Base-by-base conservation (phyloP, 2,329 filamentous ascomycete species). In the Colletotrichum aenigma region DNA sequence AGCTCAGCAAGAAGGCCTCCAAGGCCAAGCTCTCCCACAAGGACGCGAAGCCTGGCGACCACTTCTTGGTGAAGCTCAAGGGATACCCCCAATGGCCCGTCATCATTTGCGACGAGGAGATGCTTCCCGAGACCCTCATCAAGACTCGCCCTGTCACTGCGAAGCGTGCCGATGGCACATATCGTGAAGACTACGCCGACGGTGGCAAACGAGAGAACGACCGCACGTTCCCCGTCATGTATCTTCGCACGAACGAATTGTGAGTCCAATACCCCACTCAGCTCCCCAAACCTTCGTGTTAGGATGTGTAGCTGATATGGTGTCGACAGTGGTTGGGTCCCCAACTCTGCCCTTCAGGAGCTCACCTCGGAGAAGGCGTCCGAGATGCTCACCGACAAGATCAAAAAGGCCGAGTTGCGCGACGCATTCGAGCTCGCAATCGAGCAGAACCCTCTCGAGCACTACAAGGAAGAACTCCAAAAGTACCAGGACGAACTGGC, bases 181-280 rank as follows among this genome's bases (percentile, higher is more conserved):
- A 97, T 84, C 93, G 95, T 70, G 95, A 96, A 75, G 94, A 96
- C 78, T 98, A 95, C 82, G 92, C 93, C 55, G 96, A 98, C 80
- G 96, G 94, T 76, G 96, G 95, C 80, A 97, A 97, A 88, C 94
- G 96, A 79, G 93, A 91, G 56, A 91, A 93, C 77, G 96, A 98
- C 85, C 92, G 96, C 78, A 96, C 94, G 34, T 98, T 96, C 83
- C 95, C 96, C 7, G 93, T 98, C 82, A 98, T 98, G 96, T 98
- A 98, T 84, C 88, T 98, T 66, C 89, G 92, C 78, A 98, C 96
- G 48, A 98, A 98, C 81, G 96, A 98, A 89, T 98, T 99, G 97
- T 99, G 87, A 92, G 96, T 92, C 16, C 13, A 56, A 32, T 30
- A 32, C 48, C 30, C 26, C 67, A n/a, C 32, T 38, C 28, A 36